These are phyloP conservation scores for Ophiorrhiza pumila DNA, from an alignment of 257 asterid species.

Conservation along the genomic window DNA sequence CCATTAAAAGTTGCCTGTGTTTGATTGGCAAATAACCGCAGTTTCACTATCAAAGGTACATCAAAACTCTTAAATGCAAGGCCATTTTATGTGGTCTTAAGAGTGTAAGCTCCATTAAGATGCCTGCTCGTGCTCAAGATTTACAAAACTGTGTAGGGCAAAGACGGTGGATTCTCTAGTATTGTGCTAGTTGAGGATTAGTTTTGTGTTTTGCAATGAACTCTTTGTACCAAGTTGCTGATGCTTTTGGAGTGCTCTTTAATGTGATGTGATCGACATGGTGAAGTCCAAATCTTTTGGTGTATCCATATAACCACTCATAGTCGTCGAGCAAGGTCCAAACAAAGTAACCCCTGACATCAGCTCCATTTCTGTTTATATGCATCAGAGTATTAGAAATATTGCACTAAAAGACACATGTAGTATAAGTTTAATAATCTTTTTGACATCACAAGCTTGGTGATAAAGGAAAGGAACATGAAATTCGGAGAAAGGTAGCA, in stretches of 20 bases:
- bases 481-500: background rate
- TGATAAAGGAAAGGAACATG: background rate
- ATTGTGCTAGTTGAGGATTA: conserved; percentile 3
- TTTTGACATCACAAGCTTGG: background rate
- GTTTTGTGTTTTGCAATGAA: conserved; percentile 21
- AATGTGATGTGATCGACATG: conserved; percentile 24
- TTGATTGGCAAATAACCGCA: background rate
- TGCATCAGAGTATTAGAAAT: background rate
- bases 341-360: conserved; percentile 30
- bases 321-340: conserved; percentile 28
- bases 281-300: conserved; percentile 20
- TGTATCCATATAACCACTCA: conserved; percentile 26
- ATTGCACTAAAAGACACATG: background rate
- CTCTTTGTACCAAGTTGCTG: conserved; percentile 28
- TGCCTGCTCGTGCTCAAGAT: background rate
- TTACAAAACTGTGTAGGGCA: background rate
- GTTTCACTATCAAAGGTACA: background rate
- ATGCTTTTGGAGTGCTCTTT: conserved; percentile 24
- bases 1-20: background rate
- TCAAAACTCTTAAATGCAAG: background rate
- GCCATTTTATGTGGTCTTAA: background rate
- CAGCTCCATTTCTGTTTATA: conserved; percentile 30
- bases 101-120: background rate
- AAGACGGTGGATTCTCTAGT: conserved; percentile 7
- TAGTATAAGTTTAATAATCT: too few species aligned